Evolutionary conservation across 768 basidiomycete genomes (phyloP).

Genomic region (Wakefieldia striispora): DNA sequence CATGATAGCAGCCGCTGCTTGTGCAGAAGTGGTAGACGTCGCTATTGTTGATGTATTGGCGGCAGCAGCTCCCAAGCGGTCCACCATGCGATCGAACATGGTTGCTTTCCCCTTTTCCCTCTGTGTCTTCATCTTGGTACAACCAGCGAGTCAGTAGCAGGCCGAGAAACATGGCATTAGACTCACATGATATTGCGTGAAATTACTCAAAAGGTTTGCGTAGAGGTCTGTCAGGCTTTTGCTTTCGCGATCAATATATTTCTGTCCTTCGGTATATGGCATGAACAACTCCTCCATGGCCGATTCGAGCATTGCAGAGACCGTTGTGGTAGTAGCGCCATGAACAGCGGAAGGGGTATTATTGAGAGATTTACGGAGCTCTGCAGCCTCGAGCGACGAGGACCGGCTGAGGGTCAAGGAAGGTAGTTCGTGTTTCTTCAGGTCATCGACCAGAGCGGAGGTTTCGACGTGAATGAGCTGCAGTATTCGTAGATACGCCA

Average conservation of each 20-base stretch:
- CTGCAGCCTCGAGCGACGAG: slow-evolving; percentile 54
- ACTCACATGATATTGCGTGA: slow-evolving; percentile 85
- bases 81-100: slow-evolving; percentile 90
- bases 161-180: not conserved
- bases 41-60: slow-evolving; percentile 59
- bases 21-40: slow-evolving; percentile 67
- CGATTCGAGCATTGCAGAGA: slow-evolving; percentile 86
- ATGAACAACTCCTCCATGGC: slow-evolving; percentile 96
- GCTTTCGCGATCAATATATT: slow-evolving; percentile 91
- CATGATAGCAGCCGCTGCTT: slow-evolving; percentile 86
- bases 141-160: slow-evolving; percentile 3
- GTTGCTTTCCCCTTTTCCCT: slow-evolving; percentile 62
- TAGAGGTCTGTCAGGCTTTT: slow-evolving; percentile 81
- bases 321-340: slow-evolving; percentile 44
- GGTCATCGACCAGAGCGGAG: slow-evolving; percentile 79
- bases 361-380: slow-evolving; percentile 56
- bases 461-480: slow-evolving; percentile 84
- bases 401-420: slow-evolving; percentile 58
- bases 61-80: slow-evolving; percentile 75
- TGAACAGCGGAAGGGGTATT: slow-evolving; percentile 41
- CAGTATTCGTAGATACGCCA: slow-evolving; percentile 88
- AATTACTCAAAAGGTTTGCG: slow-evolving; percentile 62
- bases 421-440: slow-evolving; percentile 87
- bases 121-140: slow-evolving; percentile 53
- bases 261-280: slow-evolving; percentile 86